Percentiles rank a stretch among this genome's conserved stretches.
These are phyloP conservation scores for Hirsutella minnesotensis DNA, from an alignment of 2,329 filamentous ascomycete species.

Conservation along the genomic window DNA sequence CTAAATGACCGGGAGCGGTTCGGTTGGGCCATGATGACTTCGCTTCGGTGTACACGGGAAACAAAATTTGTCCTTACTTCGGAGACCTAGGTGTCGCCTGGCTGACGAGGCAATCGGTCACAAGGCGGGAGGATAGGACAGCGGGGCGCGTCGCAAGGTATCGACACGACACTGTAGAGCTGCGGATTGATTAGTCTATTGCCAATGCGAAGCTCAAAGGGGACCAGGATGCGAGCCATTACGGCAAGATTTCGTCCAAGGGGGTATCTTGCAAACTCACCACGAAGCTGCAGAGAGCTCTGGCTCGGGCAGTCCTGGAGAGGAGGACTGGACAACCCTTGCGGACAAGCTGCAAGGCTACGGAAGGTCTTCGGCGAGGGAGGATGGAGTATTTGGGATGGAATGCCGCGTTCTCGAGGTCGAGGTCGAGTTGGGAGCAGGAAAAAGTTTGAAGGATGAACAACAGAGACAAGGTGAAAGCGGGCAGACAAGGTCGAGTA, in stretches of 20 bases:
- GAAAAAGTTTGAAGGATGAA: not conserved
- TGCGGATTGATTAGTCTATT: too few relatives aligned
- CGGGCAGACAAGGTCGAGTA: too few relatives aligned
- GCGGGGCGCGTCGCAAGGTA: not conserved
- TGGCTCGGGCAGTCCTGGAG: not conserved
- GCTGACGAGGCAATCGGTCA: not conserved
- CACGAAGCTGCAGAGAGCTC: not conserved
- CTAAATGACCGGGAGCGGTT: slow-evolving; percentile 21
- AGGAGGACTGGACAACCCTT: not conserved
- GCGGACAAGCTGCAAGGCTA: not conserved
- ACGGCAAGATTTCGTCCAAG: too few relatives aligned
- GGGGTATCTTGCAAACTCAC: not conserved
- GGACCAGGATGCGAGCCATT: too few relatives aligned
- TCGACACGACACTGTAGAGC: too few relatives aligned
- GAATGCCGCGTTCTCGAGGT: not conserved
- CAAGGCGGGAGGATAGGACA: not conserved
- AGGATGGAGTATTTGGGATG: not conserved
- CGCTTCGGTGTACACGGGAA: slow-evolving; percentile 2
- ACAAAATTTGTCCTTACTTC: slow-evolving; percentile 2
- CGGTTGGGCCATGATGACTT: slow-evolving; percentile 18
- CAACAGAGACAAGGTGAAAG: not conserved
- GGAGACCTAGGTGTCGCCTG: not conserved
- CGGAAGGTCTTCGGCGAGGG: not conserved
- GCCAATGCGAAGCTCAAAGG: too few relatives aligned
- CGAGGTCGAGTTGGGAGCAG: not conserved